Evolutionary conservation across 768 basidiomycete genomes (phyloP).

Genomic region (Boletus rubescentipes): DNA sequence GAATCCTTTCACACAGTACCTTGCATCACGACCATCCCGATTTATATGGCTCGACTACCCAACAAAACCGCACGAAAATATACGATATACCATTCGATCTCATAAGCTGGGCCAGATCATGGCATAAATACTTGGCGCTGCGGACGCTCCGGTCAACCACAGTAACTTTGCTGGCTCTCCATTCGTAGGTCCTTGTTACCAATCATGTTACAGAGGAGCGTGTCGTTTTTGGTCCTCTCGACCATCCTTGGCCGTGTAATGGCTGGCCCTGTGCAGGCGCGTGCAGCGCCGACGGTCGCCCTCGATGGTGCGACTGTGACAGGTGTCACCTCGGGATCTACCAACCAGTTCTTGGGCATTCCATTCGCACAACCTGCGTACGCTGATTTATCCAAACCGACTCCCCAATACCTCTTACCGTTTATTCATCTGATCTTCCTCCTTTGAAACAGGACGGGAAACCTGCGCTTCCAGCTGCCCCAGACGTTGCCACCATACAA

Average conservation of each 20-base stretch:
- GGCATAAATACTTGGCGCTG: no score
- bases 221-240: neutral
- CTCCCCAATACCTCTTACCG: no score
- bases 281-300: conserved; percentile 19
- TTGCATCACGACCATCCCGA: no score
- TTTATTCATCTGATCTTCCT: no score
- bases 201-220: neutral
- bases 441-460: conserved; percentile 27
- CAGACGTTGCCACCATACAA: conserved; percentile 6
- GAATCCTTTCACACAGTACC: no score
- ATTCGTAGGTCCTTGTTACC: no score
- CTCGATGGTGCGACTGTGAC: conserved; percentile 32
- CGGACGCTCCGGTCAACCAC: no score
- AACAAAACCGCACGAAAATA: no score
- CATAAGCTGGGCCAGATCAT: no score
- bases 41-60: no score
- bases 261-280: neutral
- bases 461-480: conserved; percentile 35
- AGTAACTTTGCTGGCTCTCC: no score
- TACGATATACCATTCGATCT: no score
- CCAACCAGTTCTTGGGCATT: conserved; percentile 39
- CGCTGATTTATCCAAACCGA: neutral
- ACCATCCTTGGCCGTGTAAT: neutral
- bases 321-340: conserved; percentile 23
- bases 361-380: conserved; percentile 42